Conservation (phyloP, 805 yeast species). For the Schwanniomyces sp. region DNA sequence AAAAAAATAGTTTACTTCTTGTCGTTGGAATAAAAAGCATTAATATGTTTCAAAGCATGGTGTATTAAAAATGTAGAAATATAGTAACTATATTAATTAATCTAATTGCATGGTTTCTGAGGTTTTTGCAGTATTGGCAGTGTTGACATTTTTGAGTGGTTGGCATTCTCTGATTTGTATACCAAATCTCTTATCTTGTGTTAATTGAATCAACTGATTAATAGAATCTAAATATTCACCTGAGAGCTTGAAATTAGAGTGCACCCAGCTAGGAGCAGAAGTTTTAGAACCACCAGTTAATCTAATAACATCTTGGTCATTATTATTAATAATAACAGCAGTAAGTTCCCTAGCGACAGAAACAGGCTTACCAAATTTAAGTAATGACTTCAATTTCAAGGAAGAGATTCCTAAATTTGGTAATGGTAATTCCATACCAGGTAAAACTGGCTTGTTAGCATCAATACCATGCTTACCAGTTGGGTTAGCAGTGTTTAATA, state of each 20-base stretch:
- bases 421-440: slow-evolving; percentile 74
- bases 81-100: slow-evolving; percentile 2
- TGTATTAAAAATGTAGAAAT: background rate
- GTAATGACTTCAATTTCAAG: slow-evolving; percentile 62
- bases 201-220: slow-evolving; percentile 54
- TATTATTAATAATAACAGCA: slow-evolving; percentile 54
- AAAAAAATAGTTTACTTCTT: no score
- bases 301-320: slow-evolving; percentile 61
- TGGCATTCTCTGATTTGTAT: slow-evolving; percentile 61
- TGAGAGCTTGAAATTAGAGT: slow-evolving; percentile 67
- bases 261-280: slow-evolving; percentile 83
- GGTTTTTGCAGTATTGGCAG: slow-evolving; percentile 1
- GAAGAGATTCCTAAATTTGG: slow-evolving; percentile 72
- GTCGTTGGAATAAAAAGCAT: no score
- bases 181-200: slow-evolving; percentile 71
- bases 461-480: slow-evolving; percentile 69
- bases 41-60: background rate
- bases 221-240: slow-evolving; percentile 48
- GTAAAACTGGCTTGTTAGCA: slow-evolving; percentile 62
- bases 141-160: slow-evolving; percentile 41
- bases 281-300: slow-evolving; percentile 76
- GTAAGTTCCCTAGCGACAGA: slow-evolving; percentile 81
- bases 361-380: slow-evolving; percentile 42
- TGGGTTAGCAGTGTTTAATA: slow-evolving; percentile 63
- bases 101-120: slow-evolving; percentile 18